Evolutionary conservation across 2,329 filamentous ascomycete species (phyloP).

Genomic region (Colletotrichum kahawae): DNA sequence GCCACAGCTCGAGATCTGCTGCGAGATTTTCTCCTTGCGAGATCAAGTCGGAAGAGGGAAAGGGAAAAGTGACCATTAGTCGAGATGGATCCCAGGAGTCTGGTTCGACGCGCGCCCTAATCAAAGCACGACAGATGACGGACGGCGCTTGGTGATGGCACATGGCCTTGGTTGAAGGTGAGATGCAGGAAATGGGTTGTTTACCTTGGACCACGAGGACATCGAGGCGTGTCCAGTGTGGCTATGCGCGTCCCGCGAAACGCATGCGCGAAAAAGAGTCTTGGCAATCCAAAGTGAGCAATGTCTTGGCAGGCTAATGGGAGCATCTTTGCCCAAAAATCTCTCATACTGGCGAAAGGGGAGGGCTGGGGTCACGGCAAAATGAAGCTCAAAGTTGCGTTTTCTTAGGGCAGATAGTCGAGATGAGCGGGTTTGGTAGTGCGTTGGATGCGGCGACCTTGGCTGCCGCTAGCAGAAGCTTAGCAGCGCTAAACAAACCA

Average conservation of each 20-base stretch:
- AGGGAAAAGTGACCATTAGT: neutral
- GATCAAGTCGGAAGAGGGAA: neutral
- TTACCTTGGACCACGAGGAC: neutral
- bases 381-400: slow-evolving; percentile 2
- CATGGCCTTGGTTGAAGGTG: neutral
- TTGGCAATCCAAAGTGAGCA: neutral
- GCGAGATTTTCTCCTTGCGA: neutral
- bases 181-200: neutral
- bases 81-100: neutral
- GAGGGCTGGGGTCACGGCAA: no score
- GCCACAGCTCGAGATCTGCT: neutral
- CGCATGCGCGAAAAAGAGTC: neutral
- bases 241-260: neutral
- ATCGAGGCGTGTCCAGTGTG: no score
- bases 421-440: neutral
- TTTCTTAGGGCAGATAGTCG: slow-evolving; percentile 17
- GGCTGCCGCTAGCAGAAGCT: slow-evolving; percentile 21
- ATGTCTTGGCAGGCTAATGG: slow-evolving; percentile 18
- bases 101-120: neutral
- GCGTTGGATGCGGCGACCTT: slow-evolving; percentile 12
- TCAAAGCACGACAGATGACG: neutral
- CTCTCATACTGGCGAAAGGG: neutral
- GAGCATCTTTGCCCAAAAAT: slow-evolving; percentile 10
- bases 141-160: neutral
- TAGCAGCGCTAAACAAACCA: slow-evolving; percentile 22